A percentile compares a stretch with the other conserved stretches of the same genome.
phyloP scores from a whole-genome alignment of 441 rosid species.

The Caryocar brasiliense region DNA sequence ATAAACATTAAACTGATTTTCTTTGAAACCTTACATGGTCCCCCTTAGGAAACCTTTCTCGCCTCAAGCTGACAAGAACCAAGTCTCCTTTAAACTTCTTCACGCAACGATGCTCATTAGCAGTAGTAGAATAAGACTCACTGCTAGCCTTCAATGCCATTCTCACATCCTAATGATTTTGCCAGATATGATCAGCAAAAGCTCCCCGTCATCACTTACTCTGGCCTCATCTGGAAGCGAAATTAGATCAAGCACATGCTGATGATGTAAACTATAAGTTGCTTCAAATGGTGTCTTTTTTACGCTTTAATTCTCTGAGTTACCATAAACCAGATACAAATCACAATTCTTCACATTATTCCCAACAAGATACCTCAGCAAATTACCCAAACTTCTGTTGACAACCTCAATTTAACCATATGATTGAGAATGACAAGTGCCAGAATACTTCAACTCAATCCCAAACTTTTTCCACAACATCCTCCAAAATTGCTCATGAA shows the following conservation, averaged over 20 bases:
- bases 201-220: background rate
- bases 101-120: background rate
- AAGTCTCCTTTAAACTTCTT: constrained; percentile 1
- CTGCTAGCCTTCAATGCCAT: background rate
- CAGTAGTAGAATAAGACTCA: background rate
- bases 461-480: constrained; percentile 1
- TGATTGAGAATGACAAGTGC: constrained; percentile 1
- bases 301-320: background rate
- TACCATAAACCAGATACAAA: background rate
- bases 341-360: background rate
- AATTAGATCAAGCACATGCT: background rate
- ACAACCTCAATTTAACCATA: background rate
- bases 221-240: background rate
- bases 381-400: background rate
- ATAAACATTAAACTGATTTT: constrained; percentile 2
- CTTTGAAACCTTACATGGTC: background rate
- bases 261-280: background rate
- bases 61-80: background rate
- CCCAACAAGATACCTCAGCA: background rate
- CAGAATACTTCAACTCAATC: background rate
- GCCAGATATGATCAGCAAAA: background rate
- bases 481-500: background rate
- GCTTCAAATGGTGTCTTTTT: background rate
- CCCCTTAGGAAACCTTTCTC: background rate
- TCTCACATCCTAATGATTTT: background rate